A percentile compares a stretch with the other conserved stretches of the same genome.
Conservation (phyloP, 2,329 filamentous ascomycete species). For the Scytalidium sp. region DNA sequence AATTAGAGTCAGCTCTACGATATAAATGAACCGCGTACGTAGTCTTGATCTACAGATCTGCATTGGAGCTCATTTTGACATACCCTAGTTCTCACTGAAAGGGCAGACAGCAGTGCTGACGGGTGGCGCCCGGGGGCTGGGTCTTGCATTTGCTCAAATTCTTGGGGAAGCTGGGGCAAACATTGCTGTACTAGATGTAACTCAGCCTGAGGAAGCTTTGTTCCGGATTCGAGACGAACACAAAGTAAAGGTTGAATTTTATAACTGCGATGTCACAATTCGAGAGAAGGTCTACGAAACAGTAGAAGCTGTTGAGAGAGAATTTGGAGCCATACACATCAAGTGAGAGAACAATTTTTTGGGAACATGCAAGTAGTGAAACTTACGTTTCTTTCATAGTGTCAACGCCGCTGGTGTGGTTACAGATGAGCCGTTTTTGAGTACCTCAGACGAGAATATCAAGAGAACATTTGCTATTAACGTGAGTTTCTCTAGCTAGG, state of each 20-base stretch:
- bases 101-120: conserved; percentile 45
- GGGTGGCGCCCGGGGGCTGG: conserved; percentile 49
- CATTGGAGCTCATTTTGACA: too few relatives aligned
- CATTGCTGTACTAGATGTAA: conserved; percentile 21
- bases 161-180: conserved; percentile 20
- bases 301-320: conserved; percentile 31
- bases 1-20: too few relatives aligned
- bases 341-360: conserved; percentile 30
- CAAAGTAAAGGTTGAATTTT: conserved; percentile 28
- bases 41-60: too few relatives aligned
- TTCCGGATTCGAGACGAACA: conserved; percentile 21
- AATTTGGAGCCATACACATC: conserved; percentile 32
- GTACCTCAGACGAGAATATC: too few relatives aligned
- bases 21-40: too few relatives aligned
- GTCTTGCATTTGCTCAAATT: conserved; percentile 44
- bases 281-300: conserved; percentile 33
- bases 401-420: too few relatives aligned
- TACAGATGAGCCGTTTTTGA: too few relatives aligned
- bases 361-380: conserved; percentile 29
- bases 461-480: conserved; percentile 34
- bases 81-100: conserved; percentile 38
- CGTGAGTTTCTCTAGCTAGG: conserved; percentile 33
- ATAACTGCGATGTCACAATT: conserved; percentile 35
- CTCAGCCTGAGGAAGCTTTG: too few relatives aligned
- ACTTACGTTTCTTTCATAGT: too few relatives aligned